Conservation (phyloP, 306 rosid genomes). For the Cucurbita pepo region DNA sequence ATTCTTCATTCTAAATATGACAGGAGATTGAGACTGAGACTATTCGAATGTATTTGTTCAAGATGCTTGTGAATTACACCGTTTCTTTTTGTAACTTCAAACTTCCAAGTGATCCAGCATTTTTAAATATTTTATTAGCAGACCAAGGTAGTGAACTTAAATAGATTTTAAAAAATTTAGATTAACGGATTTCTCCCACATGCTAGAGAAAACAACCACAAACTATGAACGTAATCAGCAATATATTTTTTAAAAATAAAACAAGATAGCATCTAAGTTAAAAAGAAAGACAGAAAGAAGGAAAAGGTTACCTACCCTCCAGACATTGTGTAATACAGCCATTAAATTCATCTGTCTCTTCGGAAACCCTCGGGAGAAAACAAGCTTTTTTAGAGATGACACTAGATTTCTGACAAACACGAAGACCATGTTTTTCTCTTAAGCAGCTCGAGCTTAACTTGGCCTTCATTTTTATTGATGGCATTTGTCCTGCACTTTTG, state of each 20-base stretch:
- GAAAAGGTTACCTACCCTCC: constrained; percentile 36
- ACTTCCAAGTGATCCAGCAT: not conserved
- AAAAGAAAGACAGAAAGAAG: not conserved
- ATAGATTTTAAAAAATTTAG: not conserved
- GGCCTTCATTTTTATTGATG: constrained; percentile 90
- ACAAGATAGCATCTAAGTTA: not conserved
- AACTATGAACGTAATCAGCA: not conserved
- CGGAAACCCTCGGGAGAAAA: constrained; percentile 32
- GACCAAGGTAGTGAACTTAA: not conserved
- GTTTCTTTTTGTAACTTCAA: not conserved
- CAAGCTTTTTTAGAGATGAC: constrained; percentile 59
- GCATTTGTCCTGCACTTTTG: constrained; percentile 70
- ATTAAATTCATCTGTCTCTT: constrained; percentile 36
- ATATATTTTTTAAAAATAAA: not conserved
- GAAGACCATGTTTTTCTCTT: constrained; percentile 64
- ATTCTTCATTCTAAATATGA: not conserved
- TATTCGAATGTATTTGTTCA: not conserved
- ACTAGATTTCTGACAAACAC: constrained; percentile 52
- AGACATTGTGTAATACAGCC: constrained; percentile 26
- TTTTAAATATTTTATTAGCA: not conserved
- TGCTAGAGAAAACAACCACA: not conserved
- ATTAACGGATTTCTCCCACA: not conserved
- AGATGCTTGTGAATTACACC: not conserved
- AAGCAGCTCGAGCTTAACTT: constrained; percentile 56
- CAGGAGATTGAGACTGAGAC: not conserved